phyloP scores from a whole-genome alignment of 1,284 basidiomycete species.

The Phellopilus nigrolimitatus region DNA sequence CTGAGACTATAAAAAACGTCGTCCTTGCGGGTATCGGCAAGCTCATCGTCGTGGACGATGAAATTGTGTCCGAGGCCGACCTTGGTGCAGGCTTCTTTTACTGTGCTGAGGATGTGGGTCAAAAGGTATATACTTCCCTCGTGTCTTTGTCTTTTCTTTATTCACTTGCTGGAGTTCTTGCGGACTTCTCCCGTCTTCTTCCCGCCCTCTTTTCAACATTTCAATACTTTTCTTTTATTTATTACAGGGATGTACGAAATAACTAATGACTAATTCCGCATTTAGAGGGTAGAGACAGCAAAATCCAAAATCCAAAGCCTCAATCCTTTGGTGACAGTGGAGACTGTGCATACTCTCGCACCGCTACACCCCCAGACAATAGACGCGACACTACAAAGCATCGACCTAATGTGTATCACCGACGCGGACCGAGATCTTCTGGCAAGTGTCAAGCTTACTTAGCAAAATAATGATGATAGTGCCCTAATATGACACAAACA shows the following conservation, averaged over 20 bases:
- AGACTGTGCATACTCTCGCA: conserved; percentile 10
- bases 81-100: conserved; percentile 93
- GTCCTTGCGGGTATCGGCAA: conserved; percentile 75
- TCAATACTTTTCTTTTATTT: conserved; percentile 16
- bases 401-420: conserved; percentile 82
- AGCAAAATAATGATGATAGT: conserved; percentile 1
- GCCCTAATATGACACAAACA: neutral
- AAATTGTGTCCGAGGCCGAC: conserved; percentile 68
- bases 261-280: conserved; percentile 10
- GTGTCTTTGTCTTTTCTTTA: conserved; percentile 4
- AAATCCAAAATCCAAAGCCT: conserved; percentile 81
- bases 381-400: conserved; percentile 52
- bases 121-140: conserved; percentile 58
- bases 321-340: conserved; percentile 54
- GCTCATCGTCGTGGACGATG: conserved; percentile 62
- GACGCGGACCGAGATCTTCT: conserved; percentile 59
- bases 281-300: conserved; percentile 79
- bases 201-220: conserved; percentile 16
- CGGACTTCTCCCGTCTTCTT: conserved; percentile 13
- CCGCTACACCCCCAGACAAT: conserved; percentile 44
- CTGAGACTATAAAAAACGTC: conserved; percentile 96
- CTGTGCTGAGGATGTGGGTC: conserved; percentile 87
- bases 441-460: conserved; percentile 6
- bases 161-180: conserved; percentile 11
- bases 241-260: too few relatives aligned